These are phyloP conservation scores for Eragrostis nindensis DNA, from an alignment of 176 grass and related monocot genomes.

Conservation along the genomic window DNA sequence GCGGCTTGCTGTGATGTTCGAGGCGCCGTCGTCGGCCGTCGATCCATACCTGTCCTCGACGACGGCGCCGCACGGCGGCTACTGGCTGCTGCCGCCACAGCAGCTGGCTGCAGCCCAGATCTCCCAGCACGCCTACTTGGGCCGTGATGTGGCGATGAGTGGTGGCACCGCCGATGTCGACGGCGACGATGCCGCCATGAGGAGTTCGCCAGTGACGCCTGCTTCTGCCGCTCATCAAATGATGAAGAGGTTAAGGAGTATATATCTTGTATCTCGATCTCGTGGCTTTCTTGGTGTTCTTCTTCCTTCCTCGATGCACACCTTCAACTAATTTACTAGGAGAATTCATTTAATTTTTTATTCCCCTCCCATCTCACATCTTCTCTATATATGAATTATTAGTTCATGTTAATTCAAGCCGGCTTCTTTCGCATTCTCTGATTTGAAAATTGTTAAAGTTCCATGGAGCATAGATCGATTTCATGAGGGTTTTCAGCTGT, in stretches of 20 bases:
- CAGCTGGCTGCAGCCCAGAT: slow-evolving; percentile 38
- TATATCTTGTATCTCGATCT: neutral
- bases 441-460: neutral
- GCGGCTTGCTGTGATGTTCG: neutral
- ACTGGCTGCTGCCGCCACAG: slow-evolving; percentile 19
- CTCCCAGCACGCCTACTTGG: slow-evolving; percentile 31
- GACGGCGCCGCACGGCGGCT: neutral
- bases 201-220: slow-evolving; percentile 31
- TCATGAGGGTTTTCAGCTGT: neutral
- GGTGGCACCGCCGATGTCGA: neutral
- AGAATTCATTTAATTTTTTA: too few relatives aligned
- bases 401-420: slow-evolving; percentile 20
- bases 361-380: neutral
- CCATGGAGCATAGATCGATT: neutral
- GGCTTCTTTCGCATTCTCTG: neutral
- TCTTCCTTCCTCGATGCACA: neutral
- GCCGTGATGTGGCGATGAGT: slow-evolving; percentile 3
- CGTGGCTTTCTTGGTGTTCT: neutral
- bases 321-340: neutral
- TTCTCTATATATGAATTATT: neutral
- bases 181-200: slow-evolving; percentile 24
- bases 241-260: slow-evolving; percentile 40
- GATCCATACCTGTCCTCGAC: slow-evolving; percentile 16
- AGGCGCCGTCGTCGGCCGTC: neutral
- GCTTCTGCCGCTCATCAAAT: slow-evolving; percentile 47